Evolutionary conservation across 441 rosid species (phyloP).

Genomic region (Corymbia citriodora): DNA sequence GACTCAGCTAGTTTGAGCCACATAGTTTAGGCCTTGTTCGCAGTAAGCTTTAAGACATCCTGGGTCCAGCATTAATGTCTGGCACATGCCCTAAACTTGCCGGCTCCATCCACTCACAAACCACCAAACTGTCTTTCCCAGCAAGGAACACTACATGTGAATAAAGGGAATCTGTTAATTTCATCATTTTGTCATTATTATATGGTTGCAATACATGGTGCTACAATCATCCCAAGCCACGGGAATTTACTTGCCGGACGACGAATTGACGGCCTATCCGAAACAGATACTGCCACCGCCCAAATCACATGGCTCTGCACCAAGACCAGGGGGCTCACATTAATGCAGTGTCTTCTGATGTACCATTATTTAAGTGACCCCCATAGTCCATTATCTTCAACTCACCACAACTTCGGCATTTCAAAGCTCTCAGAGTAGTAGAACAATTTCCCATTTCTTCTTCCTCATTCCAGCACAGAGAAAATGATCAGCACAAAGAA

Average conservation of each 20-base stretch:
- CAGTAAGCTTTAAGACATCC: background rate
- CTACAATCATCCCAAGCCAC: background rate
- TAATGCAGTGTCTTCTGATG: background rate
- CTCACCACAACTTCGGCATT: background rate
- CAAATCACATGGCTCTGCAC: background rate
- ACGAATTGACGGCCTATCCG: background rate
- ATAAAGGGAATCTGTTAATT: background rate
- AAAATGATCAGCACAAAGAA: background rate
- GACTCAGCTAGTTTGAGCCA: background rate
- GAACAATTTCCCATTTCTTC: background rate
- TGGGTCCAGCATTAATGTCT: background rate
- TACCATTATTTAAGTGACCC: background rate
- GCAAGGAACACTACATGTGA: background rate
- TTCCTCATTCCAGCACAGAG: background rate
- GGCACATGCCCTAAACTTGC: background rate
- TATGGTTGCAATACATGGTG: background rate
- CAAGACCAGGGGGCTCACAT: background rate
- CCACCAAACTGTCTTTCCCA: background rate
- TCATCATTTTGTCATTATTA: background rate
- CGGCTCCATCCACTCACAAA: background rate
- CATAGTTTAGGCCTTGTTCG: background rate
- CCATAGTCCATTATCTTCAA: background rate
- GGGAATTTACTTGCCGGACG: background rate
- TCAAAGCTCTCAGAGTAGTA: background rate
- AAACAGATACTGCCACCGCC: background rate